Evolutionary conservation across 2,329 filamentous ascomycete species (phyloP).

Genomic region (Emydomyces testavorans): DNA sequence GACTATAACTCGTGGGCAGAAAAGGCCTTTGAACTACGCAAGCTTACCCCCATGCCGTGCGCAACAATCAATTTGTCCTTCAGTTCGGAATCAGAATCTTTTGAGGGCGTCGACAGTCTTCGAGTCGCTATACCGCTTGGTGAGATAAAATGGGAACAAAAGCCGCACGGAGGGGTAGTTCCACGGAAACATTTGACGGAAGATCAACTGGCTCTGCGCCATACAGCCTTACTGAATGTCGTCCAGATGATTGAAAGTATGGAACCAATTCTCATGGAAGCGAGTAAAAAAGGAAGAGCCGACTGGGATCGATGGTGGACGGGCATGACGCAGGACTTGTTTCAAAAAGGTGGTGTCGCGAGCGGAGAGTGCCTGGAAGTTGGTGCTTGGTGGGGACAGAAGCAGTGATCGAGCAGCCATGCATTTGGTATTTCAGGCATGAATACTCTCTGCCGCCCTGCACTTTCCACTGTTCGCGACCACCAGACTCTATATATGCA

Average conservation of each 20-base stretch:
- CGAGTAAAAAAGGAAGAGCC: slow-evolving; percentile 74
- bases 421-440: not conserved
- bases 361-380: slow-evolving; percentile 74
- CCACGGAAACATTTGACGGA: slow-evolving; percentile 46
- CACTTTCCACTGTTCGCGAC: not conserved
- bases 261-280: slow-evolving; percentile 69
- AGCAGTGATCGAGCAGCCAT: slow-evolving; percentile 29
- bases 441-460: not conserved
- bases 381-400: slow-evolving; percentile 54
- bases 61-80: slow-evolving; percentile 64
- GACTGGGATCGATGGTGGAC: slow-evolving; percentile 88
- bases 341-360: slow-evolving; percentile 64
- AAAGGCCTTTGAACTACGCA: slow-evolving; percentile 59
- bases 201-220: slow-evolving; percentile 61
- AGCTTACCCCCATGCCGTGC: slow-evolving; percentile 64
- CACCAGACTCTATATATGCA: not conserved
- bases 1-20: slow-evolving; percentile 77
- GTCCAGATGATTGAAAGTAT: slow-evolving; percentile 75
- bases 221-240: slow-evolving; percentile 69
- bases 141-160: slow-evolving; percentile 76
- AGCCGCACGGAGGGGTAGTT: slow-evolving; percentile 37
- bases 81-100: slow-evolving; percentile 62
- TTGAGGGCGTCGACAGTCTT: slow-evolving; percentile 59
- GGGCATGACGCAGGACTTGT: slow-evolving; percentile 72
- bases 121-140: slow-evolving; percentile 78